Percentiles rank a stretch among this genome's conserved stretches.
Conservation (phyloP, 2,329 filamentous ascomycete species). For the Daldinia eschscholtzii region DNA sequence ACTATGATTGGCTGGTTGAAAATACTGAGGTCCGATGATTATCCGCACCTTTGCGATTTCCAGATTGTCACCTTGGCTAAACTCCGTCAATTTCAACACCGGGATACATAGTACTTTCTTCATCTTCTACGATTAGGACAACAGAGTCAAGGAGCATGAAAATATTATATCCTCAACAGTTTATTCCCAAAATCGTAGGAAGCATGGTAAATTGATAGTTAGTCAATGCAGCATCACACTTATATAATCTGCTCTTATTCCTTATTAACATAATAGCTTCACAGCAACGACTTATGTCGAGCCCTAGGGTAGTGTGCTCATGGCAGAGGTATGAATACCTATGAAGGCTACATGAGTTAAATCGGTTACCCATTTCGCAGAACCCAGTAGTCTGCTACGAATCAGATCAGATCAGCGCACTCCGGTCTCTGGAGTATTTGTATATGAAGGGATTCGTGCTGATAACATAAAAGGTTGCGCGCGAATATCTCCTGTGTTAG, state of each 20-base stretch:
- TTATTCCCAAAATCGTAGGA: neutral
- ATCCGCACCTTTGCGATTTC: constrained; percentile 1
- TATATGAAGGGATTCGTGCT: neutral
- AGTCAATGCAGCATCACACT: neutral
- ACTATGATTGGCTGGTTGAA: constrained; percentile 26
- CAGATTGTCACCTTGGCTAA: no score
- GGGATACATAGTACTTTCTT: no score
- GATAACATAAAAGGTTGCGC: neutral
- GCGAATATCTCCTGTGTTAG: neutral
- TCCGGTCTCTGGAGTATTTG: neutral
- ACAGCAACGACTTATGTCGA: neutral
- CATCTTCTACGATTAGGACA: neutral
- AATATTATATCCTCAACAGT: neutral
- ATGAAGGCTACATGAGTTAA: neutral
- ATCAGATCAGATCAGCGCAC: no score
- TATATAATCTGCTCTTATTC: neutral
- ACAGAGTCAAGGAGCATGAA: no score
- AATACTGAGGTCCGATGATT: constrained; percentile 28
- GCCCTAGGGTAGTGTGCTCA: neutral
- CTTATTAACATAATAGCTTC: neutral
- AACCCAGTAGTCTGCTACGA: no score
- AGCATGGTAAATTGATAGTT: neutral
- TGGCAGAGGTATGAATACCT: neutral
- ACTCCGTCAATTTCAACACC: no score
- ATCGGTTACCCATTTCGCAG: no score